These are phyloP conservation scores for Pythium myriotylum DNA, from an alignment of 352 stramenopile genomes.

Conservation along the genomic window DNA sequence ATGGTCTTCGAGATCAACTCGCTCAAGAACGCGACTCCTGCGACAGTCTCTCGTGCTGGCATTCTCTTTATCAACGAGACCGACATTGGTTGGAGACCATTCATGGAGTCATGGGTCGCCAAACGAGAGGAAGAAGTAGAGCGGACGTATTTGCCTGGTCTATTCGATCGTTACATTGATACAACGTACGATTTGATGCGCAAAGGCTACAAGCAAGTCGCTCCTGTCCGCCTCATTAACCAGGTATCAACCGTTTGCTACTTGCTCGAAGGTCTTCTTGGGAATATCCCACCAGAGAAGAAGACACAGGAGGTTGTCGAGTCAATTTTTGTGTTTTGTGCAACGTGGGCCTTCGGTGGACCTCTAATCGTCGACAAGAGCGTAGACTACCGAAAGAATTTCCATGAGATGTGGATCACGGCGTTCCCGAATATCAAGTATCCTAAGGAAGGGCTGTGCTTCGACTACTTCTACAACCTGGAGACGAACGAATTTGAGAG, in stretches of 20 bases:
- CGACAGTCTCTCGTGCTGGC: constrained; percentile 85
- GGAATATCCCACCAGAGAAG: constrained; percentile 86
- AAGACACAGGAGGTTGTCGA: constrained; percentile 93
- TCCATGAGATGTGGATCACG: constrained; percentile 83
- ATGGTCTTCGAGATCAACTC: constrained; percentile 93
- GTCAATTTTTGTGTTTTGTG: constrained; percentile 95
- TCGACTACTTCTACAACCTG: constrained; percentile 98
- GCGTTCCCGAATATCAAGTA: constrained; percentile 91
- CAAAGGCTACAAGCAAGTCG: constrained; percentile 96
- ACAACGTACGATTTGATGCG: constrained; percentile 93
- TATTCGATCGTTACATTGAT: constrained; percentile 98
- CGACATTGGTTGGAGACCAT: constrained; percentile 94
- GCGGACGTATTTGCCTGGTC: constrained; percentile 88
- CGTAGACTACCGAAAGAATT: constrained; percentile 90
- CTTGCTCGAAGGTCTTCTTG: constrained; percentile 93
- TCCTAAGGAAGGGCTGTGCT: constrained; percentile 95
- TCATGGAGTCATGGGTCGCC: constrained; percentile 96
- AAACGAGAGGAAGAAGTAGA: constrained; percentile 91
- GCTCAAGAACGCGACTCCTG: constrained; percentile 86
- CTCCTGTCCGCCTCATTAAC: constrained; percentile 93
- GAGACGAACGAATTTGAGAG: constrained; percentile 91
- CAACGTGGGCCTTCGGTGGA: constrained; percentile 96
- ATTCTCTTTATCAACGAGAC: constrained; percentile 91
- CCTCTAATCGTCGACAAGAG: constrained; percentile 94
- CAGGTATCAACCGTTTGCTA: constrained; percentile 97